Evolutionary conservation across 495 filamentous ascomycete species (phyloP), one percentile per base, ranked within the genome.

Genomic region (Lophium mytilinum): DNA sequence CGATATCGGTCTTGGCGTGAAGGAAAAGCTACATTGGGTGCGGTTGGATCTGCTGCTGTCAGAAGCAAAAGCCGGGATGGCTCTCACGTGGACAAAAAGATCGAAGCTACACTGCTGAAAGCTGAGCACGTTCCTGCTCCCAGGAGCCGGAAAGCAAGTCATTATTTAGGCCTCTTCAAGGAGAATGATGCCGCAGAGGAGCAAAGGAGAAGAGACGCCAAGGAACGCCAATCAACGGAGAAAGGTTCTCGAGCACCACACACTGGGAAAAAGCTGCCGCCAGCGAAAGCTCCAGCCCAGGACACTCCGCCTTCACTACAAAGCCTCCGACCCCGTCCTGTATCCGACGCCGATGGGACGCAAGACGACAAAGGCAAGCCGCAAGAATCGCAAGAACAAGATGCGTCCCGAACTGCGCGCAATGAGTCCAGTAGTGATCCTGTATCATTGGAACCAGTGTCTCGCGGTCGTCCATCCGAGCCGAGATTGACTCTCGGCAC

Each of bases 61-160:
- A 50, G 61, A 45, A 36, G 57, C 17, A 56, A 61, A 12, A 66
- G 64, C 35, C 18, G 57, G 9, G 50, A 61, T n/a, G 42, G 73
- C 43, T 69, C 72, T 12, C 73, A 74, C 19, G 86, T 95, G 12
- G 90, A 95, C 57, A 87, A 86, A 69, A 87, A 86, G 17, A 91
- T 96, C 62, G 83, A 88, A 57, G 90, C 90, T 41, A 89, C 84
- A 37, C 68, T 95, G 50, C 76, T 86, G 4, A 85, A 87, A 36
- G 75, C 80, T 37, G 92, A 96, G 66, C 84, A 58, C 18, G 34
- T 80, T 30, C 63, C 72, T n/a, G 70, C 73, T n/a, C 82, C 82
- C 50, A 83, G 93, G 58, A 96, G 90, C 71, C 83, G 93, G 56
- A 98, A 98, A 73, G 85, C 92, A 45, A 95, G 89, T 68, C 91